Evolutionary conservation across 768 basidiomycete species (phyloP).

Genomic region (Boletus coccyginus): DNA sequence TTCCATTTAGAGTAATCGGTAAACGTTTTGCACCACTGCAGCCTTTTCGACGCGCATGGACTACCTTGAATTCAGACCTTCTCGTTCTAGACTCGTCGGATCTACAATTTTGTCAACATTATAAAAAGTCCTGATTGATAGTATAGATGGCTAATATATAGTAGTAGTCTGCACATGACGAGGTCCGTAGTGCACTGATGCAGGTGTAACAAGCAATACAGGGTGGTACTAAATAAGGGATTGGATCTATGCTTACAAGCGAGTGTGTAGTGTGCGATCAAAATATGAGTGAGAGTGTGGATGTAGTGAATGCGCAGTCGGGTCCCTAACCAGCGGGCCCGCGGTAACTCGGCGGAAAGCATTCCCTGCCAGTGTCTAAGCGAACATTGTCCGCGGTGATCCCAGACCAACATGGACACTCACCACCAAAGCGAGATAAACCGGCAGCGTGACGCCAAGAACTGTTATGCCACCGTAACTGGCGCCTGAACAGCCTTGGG

Average conservation of each 20-base stretch:
- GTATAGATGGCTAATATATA: no score
- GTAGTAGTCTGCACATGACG: no score
- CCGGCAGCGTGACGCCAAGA: not conserved
- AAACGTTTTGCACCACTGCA: no score
- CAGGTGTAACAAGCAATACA: not conserved
- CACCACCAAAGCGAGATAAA: not conserved
- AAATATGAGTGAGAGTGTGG: not conserved
- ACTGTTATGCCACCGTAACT: not conserved
- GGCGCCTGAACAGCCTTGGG: constrained; percentile 27
- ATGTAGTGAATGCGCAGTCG: not conserved
- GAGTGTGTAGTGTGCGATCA: not conserved
- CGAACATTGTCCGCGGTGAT: not conserved
- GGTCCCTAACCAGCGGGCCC: not conserved
- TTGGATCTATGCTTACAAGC: not conserved
- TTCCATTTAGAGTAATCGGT: no score
- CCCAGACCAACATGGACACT: not conserved
- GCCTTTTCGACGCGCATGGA: no score
- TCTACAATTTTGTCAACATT: no score
- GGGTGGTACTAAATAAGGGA: not conserved
- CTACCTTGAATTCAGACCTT: no score
- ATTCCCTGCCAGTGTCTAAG: not conserved
- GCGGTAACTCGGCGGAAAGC: no score
- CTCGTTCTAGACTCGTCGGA: no score
- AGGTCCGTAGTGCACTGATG: not conserved
- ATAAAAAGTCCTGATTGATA: no score